phyloP scores from a whole-genome alignment of 192 early-diverging fungal genomes.

The Geranomyces michiganensis region DNA sequence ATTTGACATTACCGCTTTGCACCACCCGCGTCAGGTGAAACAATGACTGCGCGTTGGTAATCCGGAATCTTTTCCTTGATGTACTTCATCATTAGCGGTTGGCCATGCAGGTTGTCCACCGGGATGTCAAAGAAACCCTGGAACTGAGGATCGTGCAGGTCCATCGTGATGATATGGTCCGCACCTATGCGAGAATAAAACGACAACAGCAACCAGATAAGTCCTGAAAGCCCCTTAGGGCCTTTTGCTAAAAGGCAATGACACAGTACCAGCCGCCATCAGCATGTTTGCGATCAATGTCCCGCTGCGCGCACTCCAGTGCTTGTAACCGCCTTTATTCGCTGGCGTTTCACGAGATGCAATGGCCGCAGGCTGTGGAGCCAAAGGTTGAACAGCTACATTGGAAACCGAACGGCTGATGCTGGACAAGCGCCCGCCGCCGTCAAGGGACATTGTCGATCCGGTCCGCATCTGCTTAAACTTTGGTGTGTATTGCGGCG shows the following conservation, averaged over 20 bases:
- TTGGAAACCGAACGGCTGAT: conserved; percentile 53
- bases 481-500: conserved; percentile 26
- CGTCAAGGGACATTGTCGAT: conserved; percentile 39
- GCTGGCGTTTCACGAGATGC: not conserved
- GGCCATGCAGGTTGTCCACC: conserved; percentile 94
- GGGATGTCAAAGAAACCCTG: conserved; percentile 98
- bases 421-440: conserved; percentile 46
- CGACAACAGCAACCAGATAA: no score
- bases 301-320: conserved; percentile 87
- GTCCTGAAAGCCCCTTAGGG: no score
- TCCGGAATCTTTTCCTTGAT: conserved; percentile 84
- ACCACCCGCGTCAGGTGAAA: conserved; percentile 96
- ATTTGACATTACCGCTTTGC: conserved; percentile 76
- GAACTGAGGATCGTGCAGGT: conserved; percentile 94
- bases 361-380: conserved; percentile 23
- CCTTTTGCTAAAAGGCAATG: no score
- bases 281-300: conserved; percentile 98
- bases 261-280: conserved; percentile 74
- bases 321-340: conserved; percentile 59
- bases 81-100: conserved; percentile 90
- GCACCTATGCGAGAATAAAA: no score
- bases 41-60: conserved; percentile 84
- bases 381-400: conserved; percentile 48
- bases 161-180: conserved; percentile 97
- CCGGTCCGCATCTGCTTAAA: conserved; percentile 34